phyloP scores from a whole-genome alignment of 2,329 filamentous ascomycete species.

The Arthroderma sp. region DNA sequence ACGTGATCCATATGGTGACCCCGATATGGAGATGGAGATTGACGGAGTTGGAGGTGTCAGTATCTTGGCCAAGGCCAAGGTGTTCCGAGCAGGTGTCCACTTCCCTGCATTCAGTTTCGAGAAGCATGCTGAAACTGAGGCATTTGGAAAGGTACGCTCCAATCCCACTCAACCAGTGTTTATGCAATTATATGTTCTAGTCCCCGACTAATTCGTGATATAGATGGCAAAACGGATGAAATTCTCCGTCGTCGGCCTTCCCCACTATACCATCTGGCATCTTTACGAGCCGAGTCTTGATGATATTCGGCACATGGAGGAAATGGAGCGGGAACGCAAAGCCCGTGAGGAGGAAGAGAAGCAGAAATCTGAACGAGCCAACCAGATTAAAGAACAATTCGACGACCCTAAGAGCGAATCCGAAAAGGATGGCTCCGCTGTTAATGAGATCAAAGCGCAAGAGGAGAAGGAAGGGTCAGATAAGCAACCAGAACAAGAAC shows the following conservation, averaged over 20 bases:
- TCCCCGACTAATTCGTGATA: neutral
- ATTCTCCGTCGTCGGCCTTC: constrained; percentile 86
- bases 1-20: constrained; percentile 90
- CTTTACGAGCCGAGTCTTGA: constrained; percentile 98
- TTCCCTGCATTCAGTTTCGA: constrained; percentile 98
- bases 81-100: constrained; percentile 89
- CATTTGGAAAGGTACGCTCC: constrained; percentile 76
- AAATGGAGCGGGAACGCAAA: constrained; percentile 83
- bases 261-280: constrained; percentile 99
- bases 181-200: constrained; percentile 11
- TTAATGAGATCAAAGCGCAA: constrained; percentile 51
- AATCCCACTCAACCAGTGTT: constrained; percentile 6
- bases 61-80: constrained; percentile 88
- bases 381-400: constrained; percentile 71
- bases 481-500: constrained; percentile 3
- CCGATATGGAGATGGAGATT: constrained; percentile 99
- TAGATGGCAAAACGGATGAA: constrained; percentile 97
- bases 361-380: constrained; percentile 55
- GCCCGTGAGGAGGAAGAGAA: constrained; percentile 68
- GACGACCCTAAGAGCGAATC: constrained; percentile 65
- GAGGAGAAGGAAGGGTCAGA: constrained; percentile 33
- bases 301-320: constrained; percentile 94
- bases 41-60: constrained; percentile 96
- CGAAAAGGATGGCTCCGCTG: constrained; percentile 76
- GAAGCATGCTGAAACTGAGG: constrained; percentile 96